phyloP scores from a whole-genome alignment of 2,329 filamentous ascomycete species.

The Calonectria hongkongensis region DNA sequence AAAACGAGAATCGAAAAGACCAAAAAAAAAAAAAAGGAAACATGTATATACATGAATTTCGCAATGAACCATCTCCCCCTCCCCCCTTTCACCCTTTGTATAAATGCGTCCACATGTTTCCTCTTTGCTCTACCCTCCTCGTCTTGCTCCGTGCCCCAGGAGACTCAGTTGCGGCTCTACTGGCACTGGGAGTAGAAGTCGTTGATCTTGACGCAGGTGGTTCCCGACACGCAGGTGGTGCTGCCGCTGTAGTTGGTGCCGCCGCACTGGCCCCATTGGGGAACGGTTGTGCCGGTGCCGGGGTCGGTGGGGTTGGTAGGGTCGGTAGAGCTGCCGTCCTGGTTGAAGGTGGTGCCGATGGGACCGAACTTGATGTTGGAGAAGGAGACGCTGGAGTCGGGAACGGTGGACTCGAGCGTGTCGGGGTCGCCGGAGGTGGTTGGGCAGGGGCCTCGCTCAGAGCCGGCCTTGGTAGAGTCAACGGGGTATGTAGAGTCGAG shows the following conservation, averaged over 20 bases:
- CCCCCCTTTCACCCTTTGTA: background rate
- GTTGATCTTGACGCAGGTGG: slow-evolving; percentile 62
- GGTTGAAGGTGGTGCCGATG: slow-evolving; percentile 71
- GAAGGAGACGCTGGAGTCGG: slow-evolving; percentile 72
- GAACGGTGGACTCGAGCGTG: slow-evolving; percentile 67
- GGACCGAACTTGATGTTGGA: slow-evolving; percentile 76
- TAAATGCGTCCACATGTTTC: slow-evolving; percentile 10
- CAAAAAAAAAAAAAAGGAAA: slow-evolving; percentile 5
- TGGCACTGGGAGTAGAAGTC: slow-evolving; percentile 65
- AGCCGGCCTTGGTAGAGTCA: slow-evolving; percentile 66
- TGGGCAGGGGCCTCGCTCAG: slow-evolving; percentile 72
- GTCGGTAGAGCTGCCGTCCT: slow-evolving; percentile 25
- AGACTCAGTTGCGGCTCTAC: slow-evolving; percentile 47
- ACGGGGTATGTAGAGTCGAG: slow-evolving; percentile 80
- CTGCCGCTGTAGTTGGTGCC: slow-evolving; percentile 60
- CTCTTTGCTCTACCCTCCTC: background rate
- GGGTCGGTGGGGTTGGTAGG: slow-evolving; percentile 42
- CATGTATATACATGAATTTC: slow-evolving; percentile 1
- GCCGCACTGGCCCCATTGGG: slow-evolving; percentile 62
- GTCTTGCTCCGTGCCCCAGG: background rate
- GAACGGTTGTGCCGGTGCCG: slow-evolving; percentile 41
- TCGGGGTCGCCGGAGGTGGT: slow-evolving; percentile 70
- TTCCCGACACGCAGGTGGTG: slow-evolving; percentile 59
- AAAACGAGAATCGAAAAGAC: slow-evolving; percentile 19
- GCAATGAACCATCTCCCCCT: background rate